Conservation (phyloP, 73 alveolate species). For the Blepharisma japonicum region DNA sequence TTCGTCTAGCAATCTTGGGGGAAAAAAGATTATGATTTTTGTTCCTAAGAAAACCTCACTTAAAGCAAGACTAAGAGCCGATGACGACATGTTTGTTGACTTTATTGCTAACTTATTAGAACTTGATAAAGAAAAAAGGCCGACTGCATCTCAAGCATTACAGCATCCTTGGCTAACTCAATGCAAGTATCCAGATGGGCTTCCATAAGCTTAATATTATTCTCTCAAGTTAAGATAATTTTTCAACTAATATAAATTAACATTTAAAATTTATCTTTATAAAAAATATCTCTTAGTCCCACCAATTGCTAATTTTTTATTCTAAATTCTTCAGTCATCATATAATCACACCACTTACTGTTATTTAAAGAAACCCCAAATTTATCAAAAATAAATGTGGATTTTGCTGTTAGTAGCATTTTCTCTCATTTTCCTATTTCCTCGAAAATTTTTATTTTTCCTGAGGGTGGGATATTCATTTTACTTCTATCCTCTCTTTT, state of each 20-base stretch:
- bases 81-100: constrained; percentile 48
- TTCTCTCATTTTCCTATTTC: neutral
- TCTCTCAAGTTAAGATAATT: too few species aligned
- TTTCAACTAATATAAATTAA: too few species aligned
- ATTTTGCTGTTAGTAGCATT: too few species aligned
- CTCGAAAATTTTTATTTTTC: neutral
- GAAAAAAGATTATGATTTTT: constrained; percentile 1
- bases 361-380: too few species aligned
- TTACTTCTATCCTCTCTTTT: neutral
- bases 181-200: constrained; percentile 24
- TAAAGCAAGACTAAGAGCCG: constrained; percentile 74
- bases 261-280: too few species aligned
- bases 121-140: constrained; percentile 28
- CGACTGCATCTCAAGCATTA: constrained; percentile 22
- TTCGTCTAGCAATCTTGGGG: neutral
- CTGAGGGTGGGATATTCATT: neutral
- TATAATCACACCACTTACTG: too few species aligned
- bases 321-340: too few species aligned
- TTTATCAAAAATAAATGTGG: too few species aligned
- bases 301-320: too few species aligned
- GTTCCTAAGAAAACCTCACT: constrained; percentile 91
- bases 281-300: too few species aligned
- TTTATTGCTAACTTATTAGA: neutral
- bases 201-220: neutral
- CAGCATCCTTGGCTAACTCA: constrained; percentile 17